These are phyloP conservation scores for Phanerodontia chrysosporium DNA, from an alignment of 768 basidiomycete species.

Conservation along the genomic window DNA sequence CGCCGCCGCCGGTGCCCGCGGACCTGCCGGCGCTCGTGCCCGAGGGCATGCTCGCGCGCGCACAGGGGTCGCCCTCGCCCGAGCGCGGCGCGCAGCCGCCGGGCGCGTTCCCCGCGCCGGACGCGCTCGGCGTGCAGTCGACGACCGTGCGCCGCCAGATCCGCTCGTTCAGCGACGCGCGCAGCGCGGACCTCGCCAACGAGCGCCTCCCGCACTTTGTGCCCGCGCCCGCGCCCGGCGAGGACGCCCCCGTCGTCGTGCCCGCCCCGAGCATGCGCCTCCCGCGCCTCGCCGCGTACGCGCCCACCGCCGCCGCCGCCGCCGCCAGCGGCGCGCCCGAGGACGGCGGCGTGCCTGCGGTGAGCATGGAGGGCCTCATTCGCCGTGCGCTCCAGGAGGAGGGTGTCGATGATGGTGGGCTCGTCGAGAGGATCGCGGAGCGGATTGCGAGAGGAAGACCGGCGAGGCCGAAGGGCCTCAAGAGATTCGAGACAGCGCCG, in stretches of 20 bases:
- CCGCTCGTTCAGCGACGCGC: conserved; percentile 75
- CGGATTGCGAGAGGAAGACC: conserved; percentile 48
- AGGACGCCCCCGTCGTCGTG: conserved; percentile 39
- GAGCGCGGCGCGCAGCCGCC: conserved; percentile 13
- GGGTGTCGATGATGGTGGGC: conserved; percentile 39
- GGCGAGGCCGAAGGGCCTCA: conserved; percentile 50
- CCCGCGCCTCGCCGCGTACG: conserved; percentile 15
- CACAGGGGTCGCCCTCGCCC: conserved; percentile 22
- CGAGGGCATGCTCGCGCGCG: not conserved
- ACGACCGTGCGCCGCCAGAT: conserved; percentile 57
- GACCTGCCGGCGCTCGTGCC: not conserved
- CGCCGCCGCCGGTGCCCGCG: not conserved
- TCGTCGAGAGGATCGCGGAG: conserved; percentile 61
- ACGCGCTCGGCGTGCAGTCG: conserved; percentile 61
- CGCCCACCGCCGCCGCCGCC: too few species aligned
- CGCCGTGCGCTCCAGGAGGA: conserved; percentile 56
- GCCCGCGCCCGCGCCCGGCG: too few species aligned
- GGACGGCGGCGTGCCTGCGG: conserved; percentile 31
- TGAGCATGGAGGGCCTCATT: conserved; percentile 63
- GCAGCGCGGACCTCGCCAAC: conserved; percentile 68
- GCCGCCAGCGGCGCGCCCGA: too few species aligned
- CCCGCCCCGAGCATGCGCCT: conserved; percentile 62
- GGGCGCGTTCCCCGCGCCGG: conserved; percentile 28
- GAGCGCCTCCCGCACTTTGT: conserved; percentile 61
- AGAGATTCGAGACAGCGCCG: conserved; percentile 56